A percentile compares a stretch with the other conserved stretches of the same genome.
Evolutionary conservation across 192 early-diverging fungal genomes (phyloP).

Genomic region (Backusella luteola): DNA sequence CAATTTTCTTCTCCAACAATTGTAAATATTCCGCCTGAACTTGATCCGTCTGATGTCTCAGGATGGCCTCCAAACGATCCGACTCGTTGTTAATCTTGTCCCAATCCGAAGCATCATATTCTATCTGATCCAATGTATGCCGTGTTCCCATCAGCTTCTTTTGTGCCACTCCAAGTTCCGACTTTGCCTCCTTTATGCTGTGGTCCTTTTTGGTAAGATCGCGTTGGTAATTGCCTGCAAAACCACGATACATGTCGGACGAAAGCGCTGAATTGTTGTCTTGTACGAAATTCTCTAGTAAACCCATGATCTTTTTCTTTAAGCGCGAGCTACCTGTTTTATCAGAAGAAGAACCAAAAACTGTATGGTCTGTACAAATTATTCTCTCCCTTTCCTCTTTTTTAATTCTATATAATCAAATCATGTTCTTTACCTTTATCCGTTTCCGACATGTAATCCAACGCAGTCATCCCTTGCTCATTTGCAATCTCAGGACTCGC

Average conservation of each 20-base stretch:
- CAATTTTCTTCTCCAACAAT: background rate
- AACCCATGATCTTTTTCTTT: background rate
- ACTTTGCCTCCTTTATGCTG: conserved; percentile 33
- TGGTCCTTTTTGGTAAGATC: conserved; percentile 46
- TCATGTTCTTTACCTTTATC: background rate
- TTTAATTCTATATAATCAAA: background rate
- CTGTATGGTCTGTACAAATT: conserved; percentile 3
- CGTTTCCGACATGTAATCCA: conserved; percentile 41
- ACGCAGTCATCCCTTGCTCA: conserved; percentile 61
- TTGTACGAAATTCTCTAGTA: conserved; percentile 1
- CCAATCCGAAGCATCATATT: conserved; percentile 24
- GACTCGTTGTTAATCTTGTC: conserved; percentile 29
- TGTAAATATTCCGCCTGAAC: conserved; percentile 19
- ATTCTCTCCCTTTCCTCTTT: background rate
- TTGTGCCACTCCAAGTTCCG: conserved; percentile 31
- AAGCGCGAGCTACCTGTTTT: background rate
- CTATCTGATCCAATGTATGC: conserved; percentile 28
- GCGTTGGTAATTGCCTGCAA: conserved; percentile 43
- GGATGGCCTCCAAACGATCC: conserved; percentile 20
- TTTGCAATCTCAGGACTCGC: conserved; percentile 68
- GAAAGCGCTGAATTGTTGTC: conserved; percentile 25
- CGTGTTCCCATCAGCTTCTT: conserved; percentile 35
- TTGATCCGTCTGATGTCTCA: conserved; percentile 33
- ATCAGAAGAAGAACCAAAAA: background rate
- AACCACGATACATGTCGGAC: conserved; percentile 40